Evolutionary conservation across 1,139 yeast genomes (phyloP).

Genomic region (Sugiyamaella sp.): DNA sequence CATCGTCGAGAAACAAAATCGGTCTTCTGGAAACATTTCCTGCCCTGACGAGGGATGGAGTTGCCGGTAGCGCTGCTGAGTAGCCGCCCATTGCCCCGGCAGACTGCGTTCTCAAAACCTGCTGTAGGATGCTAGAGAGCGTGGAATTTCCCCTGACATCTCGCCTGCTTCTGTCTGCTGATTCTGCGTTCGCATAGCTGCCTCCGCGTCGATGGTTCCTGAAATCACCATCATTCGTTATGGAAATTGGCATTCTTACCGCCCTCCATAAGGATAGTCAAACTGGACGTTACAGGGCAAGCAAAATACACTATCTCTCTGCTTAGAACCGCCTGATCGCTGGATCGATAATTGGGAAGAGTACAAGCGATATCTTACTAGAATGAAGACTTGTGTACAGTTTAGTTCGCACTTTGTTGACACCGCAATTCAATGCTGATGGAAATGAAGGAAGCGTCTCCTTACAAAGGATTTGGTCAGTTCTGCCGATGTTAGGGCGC

Average conservation of each 20-base stretch:
- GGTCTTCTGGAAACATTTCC: constrained; percentile 12
- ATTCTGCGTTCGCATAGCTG: background rate
- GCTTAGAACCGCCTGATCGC: too few relatives aligned
- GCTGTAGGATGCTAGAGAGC: constrained; percentile 7
- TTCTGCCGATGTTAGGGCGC: background rate
- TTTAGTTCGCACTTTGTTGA: background rate
- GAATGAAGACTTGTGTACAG: too few relatives aligned
- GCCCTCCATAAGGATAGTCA: background rate
- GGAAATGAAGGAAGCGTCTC: background rate
- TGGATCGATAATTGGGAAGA: too few relatives aligned
- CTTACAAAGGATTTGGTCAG: background rate
- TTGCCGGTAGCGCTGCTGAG: background rate
- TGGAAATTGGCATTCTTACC: constrained; percentile 10
- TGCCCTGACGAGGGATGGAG: constrained; percentile 11
- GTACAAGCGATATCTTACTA: too few relatives aligned
- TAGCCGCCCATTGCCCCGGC: constrained; percentile 1
- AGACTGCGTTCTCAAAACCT: constrained; percentile 13
- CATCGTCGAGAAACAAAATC: background rate
- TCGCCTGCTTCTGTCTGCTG: background rate
- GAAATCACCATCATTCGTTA: constrained; percentile 6
- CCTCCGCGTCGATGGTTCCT: constrained; percentile 1
- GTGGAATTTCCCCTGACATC: background rate
- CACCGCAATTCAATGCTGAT: background rate
- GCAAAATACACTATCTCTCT: too few relatives aligned
- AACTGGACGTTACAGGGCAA: too few relatives aligned